Base-by-base conservation (phyloP, 495 filamentous ascomycete genomes). In the Xylaria acuta region DNA sequence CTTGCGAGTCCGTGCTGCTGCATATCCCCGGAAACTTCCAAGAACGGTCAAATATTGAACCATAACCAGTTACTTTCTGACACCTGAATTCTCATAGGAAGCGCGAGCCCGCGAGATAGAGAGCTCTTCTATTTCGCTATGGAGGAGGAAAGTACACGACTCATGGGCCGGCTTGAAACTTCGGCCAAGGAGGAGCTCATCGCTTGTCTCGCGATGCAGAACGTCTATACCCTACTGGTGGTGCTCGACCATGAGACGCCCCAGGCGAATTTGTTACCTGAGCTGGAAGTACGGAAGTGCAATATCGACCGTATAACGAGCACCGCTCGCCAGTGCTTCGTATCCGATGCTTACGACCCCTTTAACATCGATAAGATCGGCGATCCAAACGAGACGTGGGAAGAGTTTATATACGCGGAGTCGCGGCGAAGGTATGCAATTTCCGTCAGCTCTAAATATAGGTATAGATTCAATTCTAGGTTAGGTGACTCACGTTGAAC, bases 381-480 rank as follows among this genome's bases (percentile, higher is more conserved):
- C 27, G 54, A 73, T 45, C 70, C 74, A 1, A 40, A 41, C n/a
- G 54, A 73, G 69, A 72, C 74, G 3, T 78, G 76, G 76, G 74
- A 78, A 54, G 64, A 74, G 5, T 78, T 75, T 68, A 56, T 76
- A 34, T 65, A 64, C 43, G 58, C 60, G 0, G 76, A 78, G 43
- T 67, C 71, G 34, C 76, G 75, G 62, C 70, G 76, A 67, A 73
- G 75, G 75, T 77, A 63, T 7, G 69, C 6, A 25, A 27, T 36
- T 30, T 25, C 36, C n/a, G 12, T 38, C 16, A 8, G 11, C 16
- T 16, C n/a, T 25, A 5, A 2, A 12, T 38, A 53, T 54, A 7
- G 36, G 7, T 3, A 27, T 1, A 51, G 9, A 6, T 32, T 34
- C 16, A 18, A 18, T 45, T 45, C 8, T 0, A n/a, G 30, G 43